Conservation (phyloP, 495 filamentous ascomycete species). For the Coniosporium apollinis region DNA sequence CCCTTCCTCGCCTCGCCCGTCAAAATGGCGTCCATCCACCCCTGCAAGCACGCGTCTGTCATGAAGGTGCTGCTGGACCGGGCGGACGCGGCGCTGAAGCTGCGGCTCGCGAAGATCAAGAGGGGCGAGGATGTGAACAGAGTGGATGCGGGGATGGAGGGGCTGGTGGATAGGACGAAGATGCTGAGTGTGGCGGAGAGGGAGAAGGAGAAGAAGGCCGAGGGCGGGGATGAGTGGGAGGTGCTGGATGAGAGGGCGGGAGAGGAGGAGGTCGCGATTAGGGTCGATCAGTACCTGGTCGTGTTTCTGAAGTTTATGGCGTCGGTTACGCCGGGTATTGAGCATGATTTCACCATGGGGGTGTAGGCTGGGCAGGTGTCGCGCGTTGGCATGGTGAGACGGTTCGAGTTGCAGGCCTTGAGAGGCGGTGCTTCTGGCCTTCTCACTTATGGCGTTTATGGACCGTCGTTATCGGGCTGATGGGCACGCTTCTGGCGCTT, state of each 20-base stretch:
- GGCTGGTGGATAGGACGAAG: constrained; percentile 42
- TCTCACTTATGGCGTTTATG: no score
- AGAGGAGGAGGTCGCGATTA: constrained; percentile 75
- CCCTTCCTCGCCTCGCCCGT: constrained; percentile 67
- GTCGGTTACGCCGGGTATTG: constrained; percentile 88
- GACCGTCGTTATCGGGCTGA: no score
- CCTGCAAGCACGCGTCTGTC: constrained; percentile 81
- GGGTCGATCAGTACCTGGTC: constrained; percentile 94
- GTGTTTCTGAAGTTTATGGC: constrained; percentile 99
- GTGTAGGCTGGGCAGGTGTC: no score
- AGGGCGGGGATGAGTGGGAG: constrained; percentile 65
- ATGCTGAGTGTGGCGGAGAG: constrained; percentile 27
- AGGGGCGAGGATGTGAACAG: constrained; percentile 36
- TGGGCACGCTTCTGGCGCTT: no score
- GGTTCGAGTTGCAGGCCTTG: no score
- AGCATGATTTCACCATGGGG: constrained; percentile 98
- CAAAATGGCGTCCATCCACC: constrained; percentile 94
- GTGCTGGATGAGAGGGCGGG: constrained; percentile 44
- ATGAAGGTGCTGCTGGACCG: constrained; percentile 97
- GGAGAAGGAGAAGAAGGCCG: constrained; percentile 20
- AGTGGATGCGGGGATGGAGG: constrained; percentile 43
- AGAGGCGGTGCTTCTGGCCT: no score
- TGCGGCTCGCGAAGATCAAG: constrained; percentile 60
- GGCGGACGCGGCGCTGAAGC: constrained; percentile 80
- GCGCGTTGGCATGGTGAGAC: no score